phyloP scores from a whole-genome alignment of 176 grass and related monocot genomes.

The Elaeis guineensis region DNA sequence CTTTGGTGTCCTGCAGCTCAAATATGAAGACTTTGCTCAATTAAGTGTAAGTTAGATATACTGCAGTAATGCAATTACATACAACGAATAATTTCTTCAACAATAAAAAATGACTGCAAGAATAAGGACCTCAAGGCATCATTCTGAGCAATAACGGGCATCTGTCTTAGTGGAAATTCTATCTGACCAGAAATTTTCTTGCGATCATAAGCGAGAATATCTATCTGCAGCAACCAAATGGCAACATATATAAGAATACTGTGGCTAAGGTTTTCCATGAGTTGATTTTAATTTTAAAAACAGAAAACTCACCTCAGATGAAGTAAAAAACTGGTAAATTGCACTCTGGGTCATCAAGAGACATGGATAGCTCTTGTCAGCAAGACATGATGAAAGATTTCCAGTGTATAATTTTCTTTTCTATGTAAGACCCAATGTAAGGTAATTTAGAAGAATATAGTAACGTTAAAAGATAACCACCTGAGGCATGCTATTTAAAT shows the following conservation, averaged over 20 bases:
- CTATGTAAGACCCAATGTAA: not conserved
- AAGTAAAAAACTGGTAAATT: conserved; percentile 13
- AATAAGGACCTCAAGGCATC: conserved; percentile 7
- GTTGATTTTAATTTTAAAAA: too few species aligned
- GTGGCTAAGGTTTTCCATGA: too few species aligned
- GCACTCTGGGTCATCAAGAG: conserved; percentile 14
- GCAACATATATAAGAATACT: too few species aligned
- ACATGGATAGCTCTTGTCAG: not conserved
- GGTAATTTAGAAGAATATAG: not conserved
- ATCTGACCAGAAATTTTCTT: conserved; percentile 23
- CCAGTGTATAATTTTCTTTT: not conserved
- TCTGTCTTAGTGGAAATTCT: conserved; percentile 9
- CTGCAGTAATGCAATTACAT: too few species aligned
- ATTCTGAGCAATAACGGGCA: not conserved
- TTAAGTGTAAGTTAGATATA: too few species aligned
- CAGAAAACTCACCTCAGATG: conserved; percentile 3
- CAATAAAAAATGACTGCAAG: not conserved
- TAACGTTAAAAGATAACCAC: not conserved
- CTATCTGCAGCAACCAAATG: conserved; percentile 4
- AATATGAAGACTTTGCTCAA: not conserved
- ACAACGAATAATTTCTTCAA: too few species aligned
- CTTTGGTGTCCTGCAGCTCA: not conserved
- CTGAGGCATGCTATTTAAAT: conserved; percentile 23
- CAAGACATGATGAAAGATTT: not conserved
- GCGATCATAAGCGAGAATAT: conserved; percentile 22